Conservation (phyloP, 768 basidiomycete genomes). For the Epithele typhae region DNA sequence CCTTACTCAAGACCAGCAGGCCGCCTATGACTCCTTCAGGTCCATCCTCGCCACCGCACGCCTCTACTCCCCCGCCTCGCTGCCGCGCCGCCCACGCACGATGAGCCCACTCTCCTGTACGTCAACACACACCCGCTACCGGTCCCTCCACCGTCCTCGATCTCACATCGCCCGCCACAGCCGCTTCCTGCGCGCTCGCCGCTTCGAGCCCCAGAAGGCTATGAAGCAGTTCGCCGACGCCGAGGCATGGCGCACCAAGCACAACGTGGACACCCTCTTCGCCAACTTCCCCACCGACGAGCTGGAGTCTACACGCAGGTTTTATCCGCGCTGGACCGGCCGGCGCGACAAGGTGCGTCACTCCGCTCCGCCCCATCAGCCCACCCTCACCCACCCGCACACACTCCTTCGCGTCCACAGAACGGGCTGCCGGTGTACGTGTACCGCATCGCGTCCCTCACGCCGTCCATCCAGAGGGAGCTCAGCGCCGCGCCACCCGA, state of each 20-base stretch:
- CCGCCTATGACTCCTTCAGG: slow-evolving; percentile 51
- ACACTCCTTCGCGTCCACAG: slow-evolving; percentile 30
- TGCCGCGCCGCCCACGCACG: slow-evolving; percentile 33
- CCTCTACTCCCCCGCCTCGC: slow-evolving; percentile 46
- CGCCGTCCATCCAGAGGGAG: slow-evolving; percentile 51
- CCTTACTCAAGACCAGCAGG: slow-evolving; percentile 45
- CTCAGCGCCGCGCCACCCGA: slow-evolving; percentile 48
- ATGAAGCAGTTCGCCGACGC: slow-evolving; percentile 66
- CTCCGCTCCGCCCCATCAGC: neutral
- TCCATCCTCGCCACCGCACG: slow-evolving; percentile 40
- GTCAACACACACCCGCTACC: neutral
- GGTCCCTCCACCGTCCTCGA: neutral
- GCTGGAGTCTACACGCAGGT: slow-evolving; percentile 52
- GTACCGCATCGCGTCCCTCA: slow-evolving; percentile 65
- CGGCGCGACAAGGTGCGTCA: slow-evolving; percentile 60
- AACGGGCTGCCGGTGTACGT: slow-evolving; percentile 71
- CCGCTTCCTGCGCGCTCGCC: slow-evolving; percentile 79
- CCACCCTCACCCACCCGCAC: neutral
- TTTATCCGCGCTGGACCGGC: slow-evolving; percentile 82
- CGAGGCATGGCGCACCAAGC: slow-evolving; percentile 62
- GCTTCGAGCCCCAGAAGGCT: slow-evolving; percentile 58
- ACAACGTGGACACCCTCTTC: slow-evolving; percentile 62
- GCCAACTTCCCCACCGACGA: slow-evolving; percentile 54
- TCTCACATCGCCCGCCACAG: slow-evolving; percentile 32
- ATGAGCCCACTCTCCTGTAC: slow-evolving; percentile 52